Evolutionary conservation across 148 eudicot genomes (phyloP).

Genomic region (Amaranthus palmeri): DNA sequence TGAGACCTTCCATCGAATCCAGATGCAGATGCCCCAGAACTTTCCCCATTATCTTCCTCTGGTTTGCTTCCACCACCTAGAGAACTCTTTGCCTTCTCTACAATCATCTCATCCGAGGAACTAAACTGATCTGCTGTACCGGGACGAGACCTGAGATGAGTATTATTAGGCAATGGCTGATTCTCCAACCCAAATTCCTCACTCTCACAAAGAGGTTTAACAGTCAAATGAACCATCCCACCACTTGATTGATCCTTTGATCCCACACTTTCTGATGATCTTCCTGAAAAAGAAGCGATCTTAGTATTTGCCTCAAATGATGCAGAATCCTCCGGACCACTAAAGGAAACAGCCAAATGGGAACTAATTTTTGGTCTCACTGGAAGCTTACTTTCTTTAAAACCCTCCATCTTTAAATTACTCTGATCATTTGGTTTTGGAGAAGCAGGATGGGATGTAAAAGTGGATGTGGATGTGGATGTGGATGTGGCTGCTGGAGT

Average conservation of each 20-base stretch:
- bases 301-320: constrained; percentile 28
- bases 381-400: constrained; percentile 18
- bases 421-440: constrained; percentile 32
- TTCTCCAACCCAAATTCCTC: constrained; percentile 35
- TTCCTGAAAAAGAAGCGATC: constrained; percentile 21
- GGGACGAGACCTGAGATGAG: constrained; percentile 30
- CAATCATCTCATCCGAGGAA: constrained; percentile 22
- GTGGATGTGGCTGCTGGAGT: constrained; percentile 47
- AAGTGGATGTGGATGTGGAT: constrained; percentile 23
- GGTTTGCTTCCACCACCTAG: constrained; percentile 17
- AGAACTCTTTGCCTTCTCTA: constrained; percentile 32
- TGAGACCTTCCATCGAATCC: constrained; percentile 8
- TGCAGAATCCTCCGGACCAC: constrained; percentile 16
- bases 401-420: constrained; percentile 28
- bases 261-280: constrained; percentile 32
- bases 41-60: constrained; percentile 10
- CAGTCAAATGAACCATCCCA: constrained; percentile 32
- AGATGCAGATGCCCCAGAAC: constrained; percentile 10
- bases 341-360: constrained; percentile 29
- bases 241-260: constrained; percentile 37
- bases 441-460: constrained; percentile 23
- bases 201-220: constrained; percentile 23
- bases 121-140: constrained; percentile 29
- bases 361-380: constrained; percentile 22
- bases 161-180: constrained; percentile 23